Evolutionary conservation across 2,329 filamentous ascomycete species (phyloP).

Genomic region (Aspergillus niger): DNA sequence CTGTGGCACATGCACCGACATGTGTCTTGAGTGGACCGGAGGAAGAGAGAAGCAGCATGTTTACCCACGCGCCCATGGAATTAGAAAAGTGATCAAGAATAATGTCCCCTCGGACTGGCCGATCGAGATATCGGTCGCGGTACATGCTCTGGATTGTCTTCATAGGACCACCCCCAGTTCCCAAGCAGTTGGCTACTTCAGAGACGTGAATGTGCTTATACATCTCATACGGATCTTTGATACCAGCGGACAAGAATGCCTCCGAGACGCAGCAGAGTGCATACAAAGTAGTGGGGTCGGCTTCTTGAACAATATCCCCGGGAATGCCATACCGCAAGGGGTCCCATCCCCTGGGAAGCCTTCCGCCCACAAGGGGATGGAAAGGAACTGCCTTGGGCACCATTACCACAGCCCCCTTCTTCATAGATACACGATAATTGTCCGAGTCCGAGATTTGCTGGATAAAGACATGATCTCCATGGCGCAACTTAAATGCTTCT

Average conservation of each 20-base stretch:
- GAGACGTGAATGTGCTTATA: constrained; percentile 98
- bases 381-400: constrained; percentile 23
- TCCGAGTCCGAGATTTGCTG: constrained; percentile 77
- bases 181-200: constrained; percentile 93
- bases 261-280: constrained; percentile 45
- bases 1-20: constrained; percentile 92
- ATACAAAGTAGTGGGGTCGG: constrained; percentile 22
- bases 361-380: constrained; percentile 19
- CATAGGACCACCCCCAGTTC: constrained; percentile 93
- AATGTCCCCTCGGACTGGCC: constrained; percentile 62
- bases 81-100: constrained; percentile 99
- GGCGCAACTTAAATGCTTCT: constrained; percentile 39
- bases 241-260: constrained; percentile 82
- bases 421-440: constrained; percentile 74
- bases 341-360: constrained; percentile 81
- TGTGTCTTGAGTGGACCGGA: constrained; percentile 97
- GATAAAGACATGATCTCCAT: constrained; percentile 19
- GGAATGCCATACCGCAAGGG: constrained; percentile 91
- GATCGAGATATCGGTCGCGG: constrained; percentile 88
- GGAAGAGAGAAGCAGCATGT: constrained; percentile 94
- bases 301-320: constrained; percentile 76
- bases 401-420: constrained; percentile 79
- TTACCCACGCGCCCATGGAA: constrained; percentile 99
- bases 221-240: constrained; percentile 97
- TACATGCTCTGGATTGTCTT: constrained; percentile 91